Base-by-base conservation (phyloP, 1,284 basidiomycete species). In the Caloboletus inedulis region DNA sequence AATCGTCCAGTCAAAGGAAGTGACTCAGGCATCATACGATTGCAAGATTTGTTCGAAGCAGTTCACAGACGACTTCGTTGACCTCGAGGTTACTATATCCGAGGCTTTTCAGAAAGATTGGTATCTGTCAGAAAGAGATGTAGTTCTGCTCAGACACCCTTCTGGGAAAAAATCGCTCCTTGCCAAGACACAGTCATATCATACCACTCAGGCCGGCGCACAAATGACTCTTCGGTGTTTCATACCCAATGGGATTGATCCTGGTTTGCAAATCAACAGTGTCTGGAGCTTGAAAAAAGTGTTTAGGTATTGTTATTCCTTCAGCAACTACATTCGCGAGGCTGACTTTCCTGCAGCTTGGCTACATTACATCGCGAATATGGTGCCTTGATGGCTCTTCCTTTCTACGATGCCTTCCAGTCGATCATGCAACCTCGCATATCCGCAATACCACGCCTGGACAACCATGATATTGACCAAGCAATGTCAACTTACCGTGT, bases 301-400 rank as follows among this genome's bases (percentile, higher is more conserved):
- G 16, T 82, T 94, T 57, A 89, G 89, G 90, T 94, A 60, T 56
- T 78, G 71, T 19, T 41, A 18, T 35, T 55, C 61, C 33, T 16
- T 47, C 21, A 47, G 8, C 12, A 21, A 39, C 9, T 31, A 39
- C 29, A 35, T 55, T 23, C 31, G 33, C 7, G 31, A 48, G 5
- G 21, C 51, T 53, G 31, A 57, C 35, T n/a, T 30, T 59, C 41
- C 39, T 51, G 25, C 43, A 97, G 94, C 58, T 73, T 99, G 60
- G 91, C 88, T 54, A 99, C 97, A 0, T 77, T 96, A 21, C 84
- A 94, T 62, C 87, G 97, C 48, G 97, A 99, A 73, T 99, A 91
- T 67, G 87, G 83, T 7, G 94, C 96, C 3, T 77, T 99, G 12
- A 78, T 87, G 63, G 88, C 86, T 19, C 74, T 97, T 47, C 87